Evolutionary conservation across 768 basidiomycete species (phyloP).

Genomic region (Phallus indusiatus): DNA sequence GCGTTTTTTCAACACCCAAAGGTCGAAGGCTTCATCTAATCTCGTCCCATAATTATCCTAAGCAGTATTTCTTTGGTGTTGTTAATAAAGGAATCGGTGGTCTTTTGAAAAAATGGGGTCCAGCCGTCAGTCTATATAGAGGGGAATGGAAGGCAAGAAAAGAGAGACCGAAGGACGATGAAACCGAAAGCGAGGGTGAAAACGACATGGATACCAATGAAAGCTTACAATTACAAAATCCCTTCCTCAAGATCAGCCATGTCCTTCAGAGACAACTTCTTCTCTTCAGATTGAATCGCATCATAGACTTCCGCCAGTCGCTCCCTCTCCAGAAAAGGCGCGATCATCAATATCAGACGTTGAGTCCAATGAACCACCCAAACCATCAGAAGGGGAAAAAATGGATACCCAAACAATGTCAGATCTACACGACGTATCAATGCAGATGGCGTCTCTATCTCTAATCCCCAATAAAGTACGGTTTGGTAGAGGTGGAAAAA

Average conservation of each 20-base stretch:
- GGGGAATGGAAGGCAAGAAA: slow-evolving; percentile 56
- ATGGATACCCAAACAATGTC: slow-evolving; percentile 13
- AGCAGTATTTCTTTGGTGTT: slow-evolving; percentile 85
- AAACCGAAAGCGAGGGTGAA: slow-evolving; percentile 14
- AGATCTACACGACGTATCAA: slow-evolving; percentile 38
- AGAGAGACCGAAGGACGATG: slow-evolving; percentile 16
- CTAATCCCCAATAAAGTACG: slow-evolving; percentile 62
- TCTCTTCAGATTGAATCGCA: background rate
- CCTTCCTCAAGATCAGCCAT: slow-evolving; percentile 15
- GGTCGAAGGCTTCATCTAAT: slow-evolving; percentile 74
- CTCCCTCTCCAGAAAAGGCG: slow-evolving; percentile 9
- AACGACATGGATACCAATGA: slow-evolving; percentile 16
- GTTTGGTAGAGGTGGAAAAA: slow-evolving; percentile 64
- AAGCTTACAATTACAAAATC: slow-evolving; percentile 10
- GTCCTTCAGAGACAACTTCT: background rate
- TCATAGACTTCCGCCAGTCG: background rate
- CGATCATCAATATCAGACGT: background rate
- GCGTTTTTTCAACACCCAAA: slow-evolving; percentile 63
- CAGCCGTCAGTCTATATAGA: slow-evolving; percentile 72
- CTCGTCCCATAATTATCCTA: slow-evolving; percentile 72
- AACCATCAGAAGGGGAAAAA: slow-evolving; percentile 14
- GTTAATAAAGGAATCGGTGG: slow-evolving; percentile 88
- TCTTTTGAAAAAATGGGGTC: slow-evolving; percentile 70
- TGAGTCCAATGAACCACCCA: background rate
- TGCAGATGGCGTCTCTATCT: slow-evolving; percentile 37